Conservation (phyloP, 805 yeast species). For the Hanseniaspora clermontiae region DNA sequence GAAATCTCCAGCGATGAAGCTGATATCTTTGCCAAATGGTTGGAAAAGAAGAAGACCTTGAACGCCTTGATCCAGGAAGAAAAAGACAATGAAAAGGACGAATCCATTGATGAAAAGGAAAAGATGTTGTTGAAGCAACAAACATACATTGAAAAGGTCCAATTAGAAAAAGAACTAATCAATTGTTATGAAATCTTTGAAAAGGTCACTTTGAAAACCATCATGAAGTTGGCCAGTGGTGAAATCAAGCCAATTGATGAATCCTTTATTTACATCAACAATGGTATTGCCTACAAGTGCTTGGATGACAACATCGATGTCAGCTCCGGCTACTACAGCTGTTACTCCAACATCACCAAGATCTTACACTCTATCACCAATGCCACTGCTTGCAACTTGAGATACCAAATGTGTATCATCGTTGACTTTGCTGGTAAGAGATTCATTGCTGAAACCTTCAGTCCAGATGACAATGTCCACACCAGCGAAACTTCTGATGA, state of each 20-base stretch:
- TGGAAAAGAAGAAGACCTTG: not conserved
- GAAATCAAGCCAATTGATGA: constrained; percentile 33
- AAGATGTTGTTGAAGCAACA: not conserved
- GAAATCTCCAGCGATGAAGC: not conserved
- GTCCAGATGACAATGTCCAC: constrained; percentile 49
- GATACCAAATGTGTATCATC: constrained; percentile 66
- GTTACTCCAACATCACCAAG: constrained; percentile 8
- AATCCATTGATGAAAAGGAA: constrained; percentile 23
- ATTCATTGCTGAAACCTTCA: constrained; percentile 84
- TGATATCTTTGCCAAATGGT: constrained; percentile 10
- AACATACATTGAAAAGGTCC: constrained; percentile 30
- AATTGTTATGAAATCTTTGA: constrained; percentile 68
- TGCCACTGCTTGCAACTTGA: not conserved
- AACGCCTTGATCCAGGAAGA: constrained; percentile 18
- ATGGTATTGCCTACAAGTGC: constrained; percentile 8
- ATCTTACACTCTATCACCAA: constrained; percentile 7
- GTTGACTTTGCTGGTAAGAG: constrained; percentile 86
- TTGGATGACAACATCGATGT: not conserved
- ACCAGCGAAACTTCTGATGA: not conserved
- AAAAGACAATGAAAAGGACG: not conserved
- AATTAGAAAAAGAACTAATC: constrained; percentile 62
- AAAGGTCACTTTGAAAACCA: constrained; percentile 63
- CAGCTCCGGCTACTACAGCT: constrained; percentile 4
- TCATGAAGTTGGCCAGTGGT: constrained; percentile 61
- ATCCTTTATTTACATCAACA: not conserved